Evolutionary conservation across 108 stramenopile species (phyloP).

Genomic region (Pseudonitzschia multistriata): DNA sequence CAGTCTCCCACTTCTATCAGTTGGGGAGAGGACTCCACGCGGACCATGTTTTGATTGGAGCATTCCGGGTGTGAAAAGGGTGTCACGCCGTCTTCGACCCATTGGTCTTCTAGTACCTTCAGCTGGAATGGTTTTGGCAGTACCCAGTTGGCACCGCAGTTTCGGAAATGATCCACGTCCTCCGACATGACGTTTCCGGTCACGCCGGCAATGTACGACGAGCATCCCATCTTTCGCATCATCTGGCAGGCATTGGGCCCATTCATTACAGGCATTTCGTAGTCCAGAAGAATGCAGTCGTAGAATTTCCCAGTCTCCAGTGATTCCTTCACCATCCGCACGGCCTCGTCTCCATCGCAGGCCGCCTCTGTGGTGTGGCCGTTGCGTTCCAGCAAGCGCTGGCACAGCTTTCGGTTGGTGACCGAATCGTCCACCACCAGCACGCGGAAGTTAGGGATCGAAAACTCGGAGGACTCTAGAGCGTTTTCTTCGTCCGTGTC

Average conservation of each 20-base stretch:
- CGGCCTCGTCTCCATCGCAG: constrained; percentile 34
- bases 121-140: constrained; percentile 38
- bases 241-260: constrained; percentile 33
- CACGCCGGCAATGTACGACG: constrained; percentile 36
- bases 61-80: neutral
- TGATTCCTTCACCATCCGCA: constrained; percentile 24
- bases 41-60: neutral
- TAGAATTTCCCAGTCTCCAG: constrained; percentile 9
- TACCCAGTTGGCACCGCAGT: constrained; percentile 37
- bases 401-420: constrained; percentile 41
- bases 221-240: constrained; percentile 40
- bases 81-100: constrained; percentile 19
- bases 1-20: constrained; percentile 1
- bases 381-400: constrained; percentile 30
- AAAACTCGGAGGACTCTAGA: neutral
- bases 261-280: constrained; percentile 47
- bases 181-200: constrained; percentile 43
- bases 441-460: constrained; percentile 13
- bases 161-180: constrained; percentile 34
- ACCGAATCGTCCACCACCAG: constrained; percentile 33
- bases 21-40: neutral
- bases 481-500: constrained; percentile 3
- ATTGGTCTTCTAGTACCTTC: constrained; percentile 17
- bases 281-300: constrained; percentile 40
- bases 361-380: constrained; percentile 38